A percentile compares a stretch with the other conserved stretches of the same genome.
Evolutionary conservation across 495 filamentous ascomycete species (phyloP).

Genomic region (Diplogelasinospora grovesii): DNA sequence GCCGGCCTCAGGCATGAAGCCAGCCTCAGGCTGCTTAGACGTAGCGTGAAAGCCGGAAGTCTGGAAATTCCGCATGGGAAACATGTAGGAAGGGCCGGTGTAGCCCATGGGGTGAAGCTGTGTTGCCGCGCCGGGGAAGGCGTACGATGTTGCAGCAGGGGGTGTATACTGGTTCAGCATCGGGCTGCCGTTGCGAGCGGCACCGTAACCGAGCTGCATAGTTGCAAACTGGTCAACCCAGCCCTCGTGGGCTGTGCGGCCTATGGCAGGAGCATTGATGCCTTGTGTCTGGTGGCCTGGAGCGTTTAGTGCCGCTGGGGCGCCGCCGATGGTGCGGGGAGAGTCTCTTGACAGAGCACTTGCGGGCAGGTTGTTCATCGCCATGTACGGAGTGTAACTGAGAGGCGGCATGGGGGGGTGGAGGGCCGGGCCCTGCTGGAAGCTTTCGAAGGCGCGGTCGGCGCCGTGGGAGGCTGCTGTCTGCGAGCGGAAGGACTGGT

Average conservation of each 20-base stretch:
- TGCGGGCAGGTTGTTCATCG: slow-evolving; percentile 7
- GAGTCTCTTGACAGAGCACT: background rate
- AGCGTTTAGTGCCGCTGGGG: slow-evolving; percentile 1
- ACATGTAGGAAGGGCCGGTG: no score
- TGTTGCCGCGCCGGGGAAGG: no score
- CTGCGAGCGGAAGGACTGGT: slow-evolving; percentile 27
- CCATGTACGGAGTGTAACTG: background rate
- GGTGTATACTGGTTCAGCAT: slow-evolving; percentile 3
- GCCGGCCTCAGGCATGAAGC: background rate
- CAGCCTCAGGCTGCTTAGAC: background rate
- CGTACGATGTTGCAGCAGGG: no score
- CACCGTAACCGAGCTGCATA: slow-evolving; percentile 15
- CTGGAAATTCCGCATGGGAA: no score
- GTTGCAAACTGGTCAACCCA: slow-evolving; percentile 24
- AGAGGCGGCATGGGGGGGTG: slow-evolving; percentile 2
- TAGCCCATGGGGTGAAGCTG: no score
- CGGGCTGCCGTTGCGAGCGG: slow-evolving; percentile 2
- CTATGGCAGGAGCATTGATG: slow-evolving; percentile 5
- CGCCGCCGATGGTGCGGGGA: background rate
- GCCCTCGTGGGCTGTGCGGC: slow-evolving; percentile 8
- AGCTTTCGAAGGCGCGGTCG: slow-evolving; percentile 15
- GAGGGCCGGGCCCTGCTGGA: slow-evolving; percentile 14
- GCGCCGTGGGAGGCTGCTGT: slow-evolving; percentile 6
- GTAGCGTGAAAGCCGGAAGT: slow-evolving; percentile 1
- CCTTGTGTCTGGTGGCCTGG: background rate